A percentile compares a stretch with the other conserved stretches of the same genome.
phyloP scores from a whole-genome alignment of 1,284 basidiomycete species.

The Macrocystidia cucumis region DNA sequence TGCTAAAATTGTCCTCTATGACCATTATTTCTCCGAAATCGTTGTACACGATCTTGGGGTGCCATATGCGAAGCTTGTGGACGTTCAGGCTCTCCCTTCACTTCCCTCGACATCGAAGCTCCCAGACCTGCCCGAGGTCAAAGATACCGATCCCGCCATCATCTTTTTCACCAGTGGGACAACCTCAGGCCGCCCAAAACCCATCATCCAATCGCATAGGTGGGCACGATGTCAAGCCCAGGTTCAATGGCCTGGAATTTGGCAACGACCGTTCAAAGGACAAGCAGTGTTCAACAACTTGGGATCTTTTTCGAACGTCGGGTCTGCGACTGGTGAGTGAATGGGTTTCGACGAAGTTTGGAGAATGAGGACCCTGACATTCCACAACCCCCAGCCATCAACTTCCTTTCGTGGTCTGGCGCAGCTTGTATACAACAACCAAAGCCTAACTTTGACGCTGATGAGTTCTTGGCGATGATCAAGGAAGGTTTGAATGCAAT shows the following conservation, averaged over 20 bases:
- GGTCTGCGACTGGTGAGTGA: constrained; percentile 19
- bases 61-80: constrained; percentile 7
- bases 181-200: constrained; percentile 21
- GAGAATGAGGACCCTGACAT: no score
- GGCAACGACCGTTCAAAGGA: constrained; percentile 13
- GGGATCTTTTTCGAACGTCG: constrained; percentile 18
- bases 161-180: constrained; percentile 25
- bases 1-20: constrained; percentile 16
- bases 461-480: constrained; percentile 22
- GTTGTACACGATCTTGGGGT: constrained; percentile 5
- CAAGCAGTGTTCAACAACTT: constrained; percentile 18
- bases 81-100: constrained; percentile 7
- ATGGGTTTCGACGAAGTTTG: background rate
- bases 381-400: constrained; percentile 15
- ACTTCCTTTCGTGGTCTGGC: constrained; percentile 16
- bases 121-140: constrained; percentile 9
- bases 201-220: constrained; percentile 17
- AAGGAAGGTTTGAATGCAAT: constrained; percentile 20
- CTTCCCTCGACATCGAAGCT: constrained; percentile 8
- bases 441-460: constrained; percentile 17
- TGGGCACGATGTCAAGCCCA: constrained; percentile 18
- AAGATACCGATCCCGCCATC: constrained; percentile 16
- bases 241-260: constrained; percentile 13
- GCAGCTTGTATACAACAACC: constrained; percentile 20
- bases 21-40: constrained; percentile 11